phyloP scores from a whole-genome alignment of 1,284 basidiomycete species.

The Calocybe gambosa region DNA sequence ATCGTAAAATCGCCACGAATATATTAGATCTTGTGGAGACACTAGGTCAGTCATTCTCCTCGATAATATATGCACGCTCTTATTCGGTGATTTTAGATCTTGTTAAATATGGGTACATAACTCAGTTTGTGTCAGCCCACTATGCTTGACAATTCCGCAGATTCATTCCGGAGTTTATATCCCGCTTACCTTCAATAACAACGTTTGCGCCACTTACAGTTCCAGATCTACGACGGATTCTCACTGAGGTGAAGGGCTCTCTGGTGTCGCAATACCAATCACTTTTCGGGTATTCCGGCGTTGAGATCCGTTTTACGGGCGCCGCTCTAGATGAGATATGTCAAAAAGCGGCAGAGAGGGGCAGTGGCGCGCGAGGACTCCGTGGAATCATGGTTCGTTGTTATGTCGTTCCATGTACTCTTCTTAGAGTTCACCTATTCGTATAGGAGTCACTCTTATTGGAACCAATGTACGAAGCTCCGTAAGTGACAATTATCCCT shows the following conservation, averaged over 20 bases:
- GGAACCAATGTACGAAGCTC: slow-evolving; percentile 89
- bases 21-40: slow-evolving; percentile 66
- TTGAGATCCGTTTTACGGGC: slow-evolving; percentile 78
- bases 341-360: slow-evolving; percentile 67
- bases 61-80: not conserved
- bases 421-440: slow-evolving; percentile 4
- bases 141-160: slow-evolving; percentile 28
- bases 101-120: slow-evolving; percentile 70
- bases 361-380: slow-evolving; percentile 86
- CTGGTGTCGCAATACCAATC: slow-evolving; percentile 86
- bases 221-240: slow-evolving; percentile 79
- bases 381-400: slow-evolving; percentile 76
- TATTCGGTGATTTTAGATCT: slow-evolving; percentile 48
- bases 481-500: slow-evolving; percentile 50
- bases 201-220: slow-evolving; percentile 71
- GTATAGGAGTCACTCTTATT: slow-evolving; percentile 68
- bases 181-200: slow-evolving; percentile 83
- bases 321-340: slow-evolving; percentile 75
- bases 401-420: slow-evolving; percentile 4
- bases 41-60: slow-evolving; percentile 34
- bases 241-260: slow-evolving; percentile 89
- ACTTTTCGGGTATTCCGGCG: slow-evolving; percentile 74
- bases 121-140: not conserved
- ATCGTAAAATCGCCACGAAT: slow-evolving; percentile 44
- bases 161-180: slow-evolving; percentile 93